phyloP scores from a whole-genome alignment of 1,139 yeast genomes.

The Geotrichum klebahnii region DNA sequence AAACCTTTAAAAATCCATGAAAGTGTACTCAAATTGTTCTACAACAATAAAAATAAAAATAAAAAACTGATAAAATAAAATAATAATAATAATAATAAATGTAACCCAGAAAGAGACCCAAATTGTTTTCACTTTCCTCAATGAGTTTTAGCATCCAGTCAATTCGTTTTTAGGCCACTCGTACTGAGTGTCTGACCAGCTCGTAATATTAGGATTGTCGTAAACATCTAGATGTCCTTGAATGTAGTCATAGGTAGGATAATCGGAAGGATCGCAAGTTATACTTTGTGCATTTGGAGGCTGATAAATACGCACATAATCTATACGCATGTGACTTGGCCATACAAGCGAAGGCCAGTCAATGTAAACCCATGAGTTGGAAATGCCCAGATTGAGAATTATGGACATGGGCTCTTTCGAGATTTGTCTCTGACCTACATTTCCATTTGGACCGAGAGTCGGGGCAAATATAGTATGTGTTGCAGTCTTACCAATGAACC shows the following conservation, averaged over 20 bases:
- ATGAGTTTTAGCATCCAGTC: slow-evolving; percentile 41
- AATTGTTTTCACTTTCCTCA: too few species aligned
- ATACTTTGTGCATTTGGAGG: slow-evolving; percentile 50
- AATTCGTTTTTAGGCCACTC: slow-evolving; percentile 53
- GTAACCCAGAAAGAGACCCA: neutral
- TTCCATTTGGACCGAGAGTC: slow-evolving; percentile 78
- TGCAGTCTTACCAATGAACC: slow-evolving; percentile 73
- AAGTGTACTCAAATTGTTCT: too few species aligned
- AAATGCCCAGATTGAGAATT: slow-evolving; percentile 71
- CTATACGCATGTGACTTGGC: slow-evolving; percentile 66
- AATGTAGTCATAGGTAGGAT: slow-evolving; percentile 74
- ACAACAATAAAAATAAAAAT: too few species aligned
- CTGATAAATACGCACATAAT: slow-evolving; percentile 76
- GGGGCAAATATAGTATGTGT: slow-evolving; percentile 58
- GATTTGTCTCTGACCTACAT: slow-evolving; percentile 67
- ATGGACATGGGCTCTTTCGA: slow-evolving; percentile 85
- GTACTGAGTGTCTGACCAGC: slow-evolving; percentile 67
- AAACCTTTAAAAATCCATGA: too few species aligned
- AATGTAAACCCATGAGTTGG: slow-evolving; percentile 78
- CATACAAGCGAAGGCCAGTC: slow-evolving; percentile 68
- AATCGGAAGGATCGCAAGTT: slow-evolving; percentile 72
- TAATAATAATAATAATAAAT: neutral
- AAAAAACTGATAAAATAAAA: neutral
- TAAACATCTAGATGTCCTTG: slow-evolving; percentile 60
- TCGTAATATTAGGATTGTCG: slow-evolving; percentile 56